Base-by-base conservation (phyloP, 2,329 filamentous ascomycete species). In the Colletotrichum orbiculare region DNA sequence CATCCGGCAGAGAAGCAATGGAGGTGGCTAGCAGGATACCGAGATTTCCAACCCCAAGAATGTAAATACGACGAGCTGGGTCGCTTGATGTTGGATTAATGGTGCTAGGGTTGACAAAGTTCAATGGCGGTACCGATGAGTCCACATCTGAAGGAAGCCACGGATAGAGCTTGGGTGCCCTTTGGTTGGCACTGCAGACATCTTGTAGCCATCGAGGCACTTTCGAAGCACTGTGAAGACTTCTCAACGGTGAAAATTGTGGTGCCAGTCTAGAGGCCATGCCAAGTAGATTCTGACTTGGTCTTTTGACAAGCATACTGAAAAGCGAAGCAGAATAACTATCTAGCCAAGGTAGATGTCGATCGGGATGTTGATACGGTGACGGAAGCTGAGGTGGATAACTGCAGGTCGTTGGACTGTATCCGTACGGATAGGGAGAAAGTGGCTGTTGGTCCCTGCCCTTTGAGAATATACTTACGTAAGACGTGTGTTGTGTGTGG, bases 1-100 rank as follows among this genome's bases (percentile, higher is more conserved):
- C 83, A 17, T 86, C 77, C 1, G 77, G 71, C 8, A 88, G 80
- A 17, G 85, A 83, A 25, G 87, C 85, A 10, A 97, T 81, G 25
- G 88, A 87, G 73, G 90, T 89, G 34, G 94, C 93, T 68, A 94
- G 87, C 34, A 97, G 86, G 47, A 88, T 88, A 12, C 94, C 94
- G 11, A 97, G 82, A 73, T 93, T 96, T 41, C 94, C 94, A 10
- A 91, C 74, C 10, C 95, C 94, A 3, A 97, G 79, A 52, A 97
- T 84, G 72, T 96, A 88, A 67, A 97, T 89, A 39, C 89, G 84
- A n/a, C 73, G 74, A 2, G 63, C 6, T 43, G 2, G 41, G 49
- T 39, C 35, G 45, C 33, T 47, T 25, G 25, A 5, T 15, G 49
- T n/a, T 37, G 25, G 13, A 35, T 13, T 8, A 34, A 8, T 12